Percentiles rank a stretch among this genome's conserved stretches.
phyloP scores from a whole-genome alignment of 129 eudicot genomes.

The Pittosporum tobira region DNA sequence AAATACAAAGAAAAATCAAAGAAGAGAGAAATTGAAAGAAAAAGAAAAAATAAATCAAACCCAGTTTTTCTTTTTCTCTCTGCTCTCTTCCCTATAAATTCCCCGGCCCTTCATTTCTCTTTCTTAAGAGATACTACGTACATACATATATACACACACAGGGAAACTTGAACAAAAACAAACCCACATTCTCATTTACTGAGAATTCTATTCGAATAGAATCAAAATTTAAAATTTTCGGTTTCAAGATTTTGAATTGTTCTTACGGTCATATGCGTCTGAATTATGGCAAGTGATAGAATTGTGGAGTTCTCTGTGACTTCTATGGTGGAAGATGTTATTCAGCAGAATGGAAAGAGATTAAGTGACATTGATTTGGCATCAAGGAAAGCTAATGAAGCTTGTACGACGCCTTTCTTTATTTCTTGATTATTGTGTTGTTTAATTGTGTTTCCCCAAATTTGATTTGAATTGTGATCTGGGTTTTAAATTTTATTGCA shows the following conservation, averaged over 20 bases:
- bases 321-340: slow-evolving; percentile 64
- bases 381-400: slow-evolving; percentile 53
- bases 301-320: slow-evolving; percentile 29
- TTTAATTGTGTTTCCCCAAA: not conserved
- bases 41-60: slow-evolving; percentile 2
- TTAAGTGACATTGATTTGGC: slow-evolving; percentile 45
- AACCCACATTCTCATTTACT: slow-evolving; percentile 4
- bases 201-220: not conserved
- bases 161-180: not conserved
- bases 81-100: slow-evolving; percentile 7
- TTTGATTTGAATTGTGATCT: not conserved
- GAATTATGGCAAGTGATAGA: slow-evolving; percentile 25
- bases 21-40: too few species aligned
- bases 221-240: slow-evolving; percentile 10
- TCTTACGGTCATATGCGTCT: slow-evolving; percentile 1
- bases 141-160: not conserved
- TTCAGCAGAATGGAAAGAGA: slow-evolving; percentile 55
- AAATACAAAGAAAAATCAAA: too few species aligned
- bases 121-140: not conserved
- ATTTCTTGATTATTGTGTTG: not conserved
- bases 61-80: slow-evolving; percentile 10
- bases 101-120: not conserved
- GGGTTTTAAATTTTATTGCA: not conserved
- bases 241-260: slow-evolving; percentile 8
- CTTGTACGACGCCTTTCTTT: slow-evolving; percentile 40